Evolutionary conservation across 768 basidiomycete genomes (phyloP), one percentile per base, ranked within the genome.

Genomic region (Phanerodontia chrysosporium): DNA sequence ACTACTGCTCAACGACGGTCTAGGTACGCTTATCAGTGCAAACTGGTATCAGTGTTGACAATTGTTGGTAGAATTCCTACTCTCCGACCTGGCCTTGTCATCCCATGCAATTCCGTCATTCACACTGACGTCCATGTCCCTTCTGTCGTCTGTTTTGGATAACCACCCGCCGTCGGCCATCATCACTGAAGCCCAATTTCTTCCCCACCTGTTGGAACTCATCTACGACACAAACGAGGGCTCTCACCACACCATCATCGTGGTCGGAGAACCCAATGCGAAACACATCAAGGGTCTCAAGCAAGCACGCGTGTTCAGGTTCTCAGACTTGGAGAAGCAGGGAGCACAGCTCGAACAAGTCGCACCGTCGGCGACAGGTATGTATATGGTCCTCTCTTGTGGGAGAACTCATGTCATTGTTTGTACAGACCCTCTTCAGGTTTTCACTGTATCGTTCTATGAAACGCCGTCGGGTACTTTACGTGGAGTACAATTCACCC

Each of bases 21-120:
- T 94, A 48, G 91, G 92, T 89, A 63, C 13, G 79, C 69, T 35
- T 42, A 44, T 27, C 1, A 29, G 2, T 16, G 36, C 25, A 30
- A 1, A 44, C 36, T 39, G 25, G 14, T 36, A 32, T 24, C 24
- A 18, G 4, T 27, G 21, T 2, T 53, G 32, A 39, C 32, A 25
- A 5, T 22, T 12, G 35, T 53, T 39, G 5, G 3, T 66, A 90
- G 92, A 89, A 73, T 95, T 89, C 69, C 66, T 93, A 66, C 82
- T 94, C 48, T 77, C 83, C 28, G 92, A 94, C 73, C 78, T 95
- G 27, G 91, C 91, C 1, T 78, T 95, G 45, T 85, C 87, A 1
- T 81, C 83, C 6, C 80, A 84, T 62, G 86, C 85, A 10, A 83
- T 90, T 57, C 77, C 80, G 2, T 88, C 90, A 0, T 78, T 86